These are phyloP conservation scores for Nicotiana noctiflora DNA, from an alignment of 257 asterid species.

Conservation along the genomic window DNA sequence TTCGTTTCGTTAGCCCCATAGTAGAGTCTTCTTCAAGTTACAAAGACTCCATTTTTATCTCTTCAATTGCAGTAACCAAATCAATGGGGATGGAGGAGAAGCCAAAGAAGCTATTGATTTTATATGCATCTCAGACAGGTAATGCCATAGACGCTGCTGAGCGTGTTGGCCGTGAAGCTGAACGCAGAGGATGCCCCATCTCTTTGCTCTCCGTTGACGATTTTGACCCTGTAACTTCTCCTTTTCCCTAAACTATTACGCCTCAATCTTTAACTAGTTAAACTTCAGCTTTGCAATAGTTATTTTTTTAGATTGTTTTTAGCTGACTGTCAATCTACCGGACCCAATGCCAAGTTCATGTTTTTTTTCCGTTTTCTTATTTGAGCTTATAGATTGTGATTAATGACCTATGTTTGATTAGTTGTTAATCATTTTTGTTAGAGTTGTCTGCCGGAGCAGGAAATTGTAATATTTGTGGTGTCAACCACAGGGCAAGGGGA, in stretches of 20 bases:
- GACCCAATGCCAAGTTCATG: not conserved
- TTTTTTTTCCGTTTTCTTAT: not conserved
- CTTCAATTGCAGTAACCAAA: not conserved
- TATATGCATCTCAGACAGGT: slow-evolving; percentile 89
- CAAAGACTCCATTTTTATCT: not conserved
- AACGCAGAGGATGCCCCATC: slow-evolving; percentile 73
- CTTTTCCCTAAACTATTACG: not conserved
- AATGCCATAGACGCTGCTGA: slow-evolving; percentile 89
- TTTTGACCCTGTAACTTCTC: slow-evolving; percentile 49
- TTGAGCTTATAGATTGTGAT: not conserved
- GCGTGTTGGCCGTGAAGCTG: slow-evolving; percentile 80
- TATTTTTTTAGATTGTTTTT: not conserved
- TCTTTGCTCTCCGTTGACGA: slow-evolving; percentile 61
- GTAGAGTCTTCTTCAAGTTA: not conserved
- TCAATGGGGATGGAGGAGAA: slow-evolving; percentile 15
- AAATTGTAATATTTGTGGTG: slow-evolving; percentile 69
- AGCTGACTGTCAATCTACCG: not conserved
- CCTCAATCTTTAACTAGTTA: not conserved
- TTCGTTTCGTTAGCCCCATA: no score
- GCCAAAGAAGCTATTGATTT: slow-evolving; percentile 38
- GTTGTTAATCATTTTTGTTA: slow-evolving; percentile 14
- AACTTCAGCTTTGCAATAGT: not conserved
- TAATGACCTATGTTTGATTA: slow-evolving; percentile 3
- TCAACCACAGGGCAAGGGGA: slow-evolving; percentile 99
- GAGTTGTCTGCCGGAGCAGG: slow-evolving; percentile 48